Percentiles rank a stretch among this genome's conserved stretches.
Conservation (phyloP, 768 basidiomycete genomes). For the Tricholomella constricta region DNA sequence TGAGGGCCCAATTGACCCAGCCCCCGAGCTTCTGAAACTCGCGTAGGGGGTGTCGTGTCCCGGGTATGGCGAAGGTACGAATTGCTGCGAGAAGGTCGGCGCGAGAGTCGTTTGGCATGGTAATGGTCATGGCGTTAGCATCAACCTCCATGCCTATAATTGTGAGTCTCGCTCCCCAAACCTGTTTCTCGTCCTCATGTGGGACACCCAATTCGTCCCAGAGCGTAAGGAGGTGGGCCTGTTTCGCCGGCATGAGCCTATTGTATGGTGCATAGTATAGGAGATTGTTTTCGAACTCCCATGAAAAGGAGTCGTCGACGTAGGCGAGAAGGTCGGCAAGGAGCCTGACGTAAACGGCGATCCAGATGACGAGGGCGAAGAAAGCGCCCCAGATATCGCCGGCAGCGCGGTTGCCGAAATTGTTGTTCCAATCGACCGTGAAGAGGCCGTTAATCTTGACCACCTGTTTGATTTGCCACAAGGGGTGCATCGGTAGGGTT, state of each 20-base stretch:
- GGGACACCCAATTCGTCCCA: not conserved
- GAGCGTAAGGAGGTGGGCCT: no score
- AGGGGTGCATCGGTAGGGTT: not conserved
- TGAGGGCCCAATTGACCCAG: conserved; percentile 42
- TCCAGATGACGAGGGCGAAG: no score
- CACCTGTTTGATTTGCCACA: conserved; percentile 1
- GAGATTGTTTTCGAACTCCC: not conserved
- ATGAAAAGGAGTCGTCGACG: no score
- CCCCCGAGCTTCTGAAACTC: conserved; percentile 28
- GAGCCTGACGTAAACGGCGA: not conserved
- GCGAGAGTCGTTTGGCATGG: not conserved
- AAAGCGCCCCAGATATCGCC: no score
- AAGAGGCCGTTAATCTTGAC: not conserved
- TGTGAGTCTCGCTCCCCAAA: not conserved
- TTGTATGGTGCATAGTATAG: not conserved
- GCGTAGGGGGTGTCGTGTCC: not conserved
- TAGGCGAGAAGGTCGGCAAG: no score
- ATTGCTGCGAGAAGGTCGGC: conserved; percentile 12
- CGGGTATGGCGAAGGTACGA: not conserved
- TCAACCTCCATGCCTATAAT: not conserved
- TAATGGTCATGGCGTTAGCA: not conserved
- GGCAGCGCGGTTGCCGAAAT: not conserved
- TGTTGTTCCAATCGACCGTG: not conserved
- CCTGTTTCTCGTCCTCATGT: not conserved
- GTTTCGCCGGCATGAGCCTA: not conserved